These are phyloP conservation scores for Yamadazyma siamensis DNA, from an alignment of 1,139 yeast species.

Conservation along the genomic window DNA sequence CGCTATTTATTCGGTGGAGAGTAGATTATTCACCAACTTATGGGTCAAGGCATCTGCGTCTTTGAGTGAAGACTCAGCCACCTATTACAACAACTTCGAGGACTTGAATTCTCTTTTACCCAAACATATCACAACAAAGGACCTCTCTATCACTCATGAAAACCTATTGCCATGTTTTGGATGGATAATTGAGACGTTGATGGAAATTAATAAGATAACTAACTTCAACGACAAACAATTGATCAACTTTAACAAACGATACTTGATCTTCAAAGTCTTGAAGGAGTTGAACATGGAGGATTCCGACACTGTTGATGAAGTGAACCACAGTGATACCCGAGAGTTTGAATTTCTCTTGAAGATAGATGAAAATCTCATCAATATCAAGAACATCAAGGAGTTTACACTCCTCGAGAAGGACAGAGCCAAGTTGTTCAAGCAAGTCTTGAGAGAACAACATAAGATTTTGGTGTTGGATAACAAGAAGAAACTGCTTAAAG, in stretches of 20 bases:
- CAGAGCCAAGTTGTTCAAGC: constrained; percentile 26
- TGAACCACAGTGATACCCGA: constrained; percentile 33
- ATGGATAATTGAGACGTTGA: constrained; percentile 45
- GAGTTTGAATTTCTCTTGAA: constrained; percentile 47
- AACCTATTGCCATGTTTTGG: constrained; percentile 79
- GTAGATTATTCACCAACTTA: constrained; percentile 60
- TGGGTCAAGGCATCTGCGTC: constrained; percentile 59
- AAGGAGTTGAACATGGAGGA: constrained; percentile 44
- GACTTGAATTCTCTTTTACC: constrained; percentile 39
- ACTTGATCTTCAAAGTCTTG: constrained; percentile 38
- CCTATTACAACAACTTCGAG: too few species aligned
- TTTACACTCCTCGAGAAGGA: constrained; percentile 27
- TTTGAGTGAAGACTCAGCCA: constrained; percentile 17
- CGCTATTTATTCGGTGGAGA: constrained; percentile 78
- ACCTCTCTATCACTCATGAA: constrained; percentile 29
- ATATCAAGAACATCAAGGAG: constrained; percentile 25
- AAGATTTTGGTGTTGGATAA: constrained; percentile 31
- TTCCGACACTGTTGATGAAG: constrained; percentile 16
- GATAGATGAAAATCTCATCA: constrained; percentile 35
- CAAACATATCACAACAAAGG: constrained; percentile 20
- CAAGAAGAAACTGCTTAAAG: constrained; percentile 29
- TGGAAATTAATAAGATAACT: constrained; percentile 36
- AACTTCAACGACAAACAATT: constrained; percentile 19
- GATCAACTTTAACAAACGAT: constrained; percentile 44
- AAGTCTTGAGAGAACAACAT: constrained; percentile 34